Evolutionary conservation across 176 grass and related monocot genomes (phyloP).

Genomic region (Ampelocalamus luodianensis): DNA sequence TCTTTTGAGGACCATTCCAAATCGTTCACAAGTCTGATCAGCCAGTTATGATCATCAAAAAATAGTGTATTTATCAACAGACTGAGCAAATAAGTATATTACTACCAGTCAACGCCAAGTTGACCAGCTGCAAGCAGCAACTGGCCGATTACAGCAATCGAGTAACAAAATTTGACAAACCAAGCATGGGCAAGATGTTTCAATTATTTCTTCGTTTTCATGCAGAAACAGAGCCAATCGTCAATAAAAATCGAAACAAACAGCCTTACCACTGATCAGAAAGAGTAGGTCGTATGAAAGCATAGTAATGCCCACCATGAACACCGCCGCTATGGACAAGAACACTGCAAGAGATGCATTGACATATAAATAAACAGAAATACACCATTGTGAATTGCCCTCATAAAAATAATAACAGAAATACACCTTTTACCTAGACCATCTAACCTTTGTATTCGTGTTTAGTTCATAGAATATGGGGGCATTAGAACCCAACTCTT

Average conservation of each 20-base stretch:
- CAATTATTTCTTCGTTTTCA: slow-evolving; percentile 8
- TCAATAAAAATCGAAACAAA: slow-evolving; percentile 13
- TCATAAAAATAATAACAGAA: not conserved
- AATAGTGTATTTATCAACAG: slow-evolving; percentile 3
- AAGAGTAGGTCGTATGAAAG: slow-evolving; percentile 93
- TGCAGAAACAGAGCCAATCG: not conserved
- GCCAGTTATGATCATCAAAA: not conserved
- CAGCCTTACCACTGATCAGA: slow-evolving; percentile 81
- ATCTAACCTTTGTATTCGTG: slow-evolving; percentile 22
- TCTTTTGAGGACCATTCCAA: slow-evolving; percentile 15
- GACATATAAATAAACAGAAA: slow-evolving; percentile 15
- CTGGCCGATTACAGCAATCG: not conserved
- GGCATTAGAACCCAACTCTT: not conserved
- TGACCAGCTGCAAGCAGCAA: slow-evolving; percentile 21
- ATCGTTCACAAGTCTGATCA: slow-evolving; percentile 8
- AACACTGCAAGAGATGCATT: slow-evolving; percentile 63
- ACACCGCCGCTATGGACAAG: slow-evolving; percentile 97
- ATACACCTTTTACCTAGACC: not conserved
- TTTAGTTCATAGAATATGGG: slow-evolving; percentile 5
- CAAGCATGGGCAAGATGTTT: not conserved
- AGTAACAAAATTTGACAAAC: slow-evolving; percentile 7
- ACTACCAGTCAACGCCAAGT: not conserved
- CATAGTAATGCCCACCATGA: slow-evolving; percentile 98
- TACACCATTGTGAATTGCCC: not conserved
- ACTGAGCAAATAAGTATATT: not conserved